Conservation (phyloP, 257 asterid species). For the Coffea eugenioides region DNA sequence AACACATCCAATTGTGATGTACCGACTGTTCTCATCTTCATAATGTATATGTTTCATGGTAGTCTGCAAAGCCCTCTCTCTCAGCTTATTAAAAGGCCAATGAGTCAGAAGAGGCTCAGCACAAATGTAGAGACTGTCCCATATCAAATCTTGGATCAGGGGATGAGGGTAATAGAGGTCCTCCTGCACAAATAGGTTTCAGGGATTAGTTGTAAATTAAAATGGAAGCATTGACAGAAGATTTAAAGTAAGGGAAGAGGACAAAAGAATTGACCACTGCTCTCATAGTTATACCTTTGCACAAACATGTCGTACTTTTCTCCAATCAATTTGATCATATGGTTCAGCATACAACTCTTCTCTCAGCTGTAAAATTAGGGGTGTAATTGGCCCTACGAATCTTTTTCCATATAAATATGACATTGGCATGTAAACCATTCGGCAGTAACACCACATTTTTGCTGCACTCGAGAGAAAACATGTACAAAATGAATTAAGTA, state of each 20-base stretch:
- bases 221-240: neutral
- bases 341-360: constrained; percentile 32
- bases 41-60: constrained; percentile 38
- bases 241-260: neutral
- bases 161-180: constrained; percentile 36
- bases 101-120: constrained; percentile 29
- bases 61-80: constrained; percentile 31
- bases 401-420: constrained; percentile 40
- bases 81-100: constrained; percentile 39
- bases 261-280: neutral
- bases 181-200: constrained; percentile 21
- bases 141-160: constrained; percentile 29
- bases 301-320: constrained; percentile 24
- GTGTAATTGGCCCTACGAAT: constrained; percentile 37
- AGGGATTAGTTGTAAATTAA: neutral
- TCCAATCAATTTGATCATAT: constrained; percentile 32
- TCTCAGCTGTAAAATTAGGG: constrained; percentile 23
- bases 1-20: constrained; percentile 32
- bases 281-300: constrained; percentile 28
- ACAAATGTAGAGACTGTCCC: constrained; percentile 26
- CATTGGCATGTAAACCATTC: constrained; percentile 42
- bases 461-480: constrained; percentile 19
- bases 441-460: constrained; percentile 36
- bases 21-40: constrained; percentile 35
- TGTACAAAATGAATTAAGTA: neutral